Base-by-base conservation (phyloP, 2,329 filamentous ascomycete species). In the Neonectria hederae region DNA sequence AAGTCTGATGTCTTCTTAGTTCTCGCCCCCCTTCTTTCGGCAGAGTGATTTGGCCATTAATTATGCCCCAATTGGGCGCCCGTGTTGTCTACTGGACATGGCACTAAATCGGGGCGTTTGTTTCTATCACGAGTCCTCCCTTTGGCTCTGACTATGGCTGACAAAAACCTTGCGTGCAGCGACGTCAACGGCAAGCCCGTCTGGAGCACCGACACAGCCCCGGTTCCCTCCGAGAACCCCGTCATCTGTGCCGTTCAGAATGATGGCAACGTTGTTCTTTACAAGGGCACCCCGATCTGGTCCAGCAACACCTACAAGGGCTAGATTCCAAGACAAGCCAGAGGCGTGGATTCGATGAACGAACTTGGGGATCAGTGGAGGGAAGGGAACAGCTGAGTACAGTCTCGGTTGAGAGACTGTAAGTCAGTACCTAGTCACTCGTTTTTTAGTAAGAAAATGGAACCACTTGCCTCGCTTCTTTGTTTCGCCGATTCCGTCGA, bases 191-290 rank as follows among this genome's bases (percentile, higher is more conserved):
- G 65, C 2, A 65, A 59, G 3, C 13, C 65, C 8, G 62, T 68
- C 21, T 77, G 76, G 76, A 66, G 75, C 43, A 76, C 72, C 43
- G 51, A 76, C 35, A 77, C 75, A 0, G 68, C 67, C 2, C 46
- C 54, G 9, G 55, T 58, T 17, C 70, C 55, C 1, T 72, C 73
- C 2, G 62, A 68, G 2, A 57, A 53, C 24, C 61, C 43, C 4
- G 72, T 71, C n/a, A 72, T 76, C 52, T 59, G 71, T 8, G 63
- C 70, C 13, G 73, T 77, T 1, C 76, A 77, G 62, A 69, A 78
- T 13, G 75, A 77, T 26, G 76, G 76, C 40, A 77, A 78, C 19
- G 69, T 77, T 10, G 73, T 77, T 19, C 45, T 78, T 6, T 77
- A 78, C 38, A 75, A 72, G 53, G 76, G 76, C 8, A 76, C 70